Evolutionary conservation across 2,329 filamentous ascomycete species (phyloP).

Genomic region (Ophiocordyceps sinensis): DNA sequence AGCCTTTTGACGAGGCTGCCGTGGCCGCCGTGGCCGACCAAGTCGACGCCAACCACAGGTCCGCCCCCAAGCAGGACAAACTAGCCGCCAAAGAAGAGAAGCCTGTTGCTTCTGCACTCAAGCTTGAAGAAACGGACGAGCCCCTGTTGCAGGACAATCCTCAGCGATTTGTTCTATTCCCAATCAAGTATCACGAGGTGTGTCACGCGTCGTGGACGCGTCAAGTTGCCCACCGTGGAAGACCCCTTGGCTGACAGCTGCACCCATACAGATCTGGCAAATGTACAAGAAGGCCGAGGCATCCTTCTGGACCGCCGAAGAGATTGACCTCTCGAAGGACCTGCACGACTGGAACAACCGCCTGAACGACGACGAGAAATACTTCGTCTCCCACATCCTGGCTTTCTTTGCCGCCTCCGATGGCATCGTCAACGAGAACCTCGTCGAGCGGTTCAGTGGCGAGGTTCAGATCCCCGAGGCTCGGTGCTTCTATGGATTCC

Average conservation of each 20-base stretch:
- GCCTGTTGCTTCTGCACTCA: constrained; percentile 35
- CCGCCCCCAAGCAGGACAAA: constrained; percentile 30
- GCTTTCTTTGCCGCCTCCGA: constrained; percentile 99
- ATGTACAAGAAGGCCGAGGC: constrained; percentile 99
- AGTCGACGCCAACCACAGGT: constrained; percentile 48
- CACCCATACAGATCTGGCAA: constrained; percentile 70
- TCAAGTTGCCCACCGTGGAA: constrained; percentile 37
- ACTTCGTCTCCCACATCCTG: constrained; percentile 95
- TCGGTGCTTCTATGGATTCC: constrained; percentile 99
- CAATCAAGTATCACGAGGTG: constrained; percentile 99
- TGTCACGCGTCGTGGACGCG: constrained; percentile 49
- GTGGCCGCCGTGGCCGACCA: constrained; percentile 37
- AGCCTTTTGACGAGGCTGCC: constrained; percentile 34
- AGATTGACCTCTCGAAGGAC: constrained; percentile 98
- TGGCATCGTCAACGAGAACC: constrained; percentile 98
- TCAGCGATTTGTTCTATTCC: constrained; percentile 92
- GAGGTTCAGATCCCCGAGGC: constrained; percentile 97
- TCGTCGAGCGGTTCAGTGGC: constrained; percentile 91
- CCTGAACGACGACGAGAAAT: constrained; percentile 91
- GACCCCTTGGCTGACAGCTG: constrained; percentile 22
- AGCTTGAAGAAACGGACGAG: constrained; percentile 64
- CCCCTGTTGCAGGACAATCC: constrained; percentile 92
- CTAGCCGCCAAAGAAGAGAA: constrained; percentile 19
- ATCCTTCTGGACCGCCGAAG: constrained; percentile 98
- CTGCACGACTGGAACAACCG: constrained; percentile 98